Percentiles rank a stretch among this genome's conserved stretches.
Conservation (phyloP, 2,329 filamentous ascomycete species). For the Claviceps spartinae region DNA sequence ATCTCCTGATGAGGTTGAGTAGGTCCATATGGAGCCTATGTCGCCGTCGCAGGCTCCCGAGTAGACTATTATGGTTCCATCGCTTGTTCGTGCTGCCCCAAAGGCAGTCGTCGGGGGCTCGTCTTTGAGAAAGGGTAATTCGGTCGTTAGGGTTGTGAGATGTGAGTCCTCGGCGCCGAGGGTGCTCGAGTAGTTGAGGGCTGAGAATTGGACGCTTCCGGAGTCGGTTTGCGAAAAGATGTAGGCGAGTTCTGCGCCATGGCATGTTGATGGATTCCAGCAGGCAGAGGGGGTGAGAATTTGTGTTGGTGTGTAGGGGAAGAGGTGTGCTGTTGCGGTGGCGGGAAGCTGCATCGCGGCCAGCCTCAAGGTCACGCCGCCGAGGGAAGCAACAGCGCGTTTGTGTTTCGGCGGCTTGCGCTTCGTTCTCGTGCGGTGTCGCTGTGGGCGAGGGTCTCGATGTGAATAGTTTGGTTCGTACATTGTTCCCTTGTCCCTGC, state of each 20-base stretch:
- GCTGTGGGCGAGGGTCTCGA: neutral
- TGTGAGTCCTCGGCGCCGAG: constrained; percentile 32
- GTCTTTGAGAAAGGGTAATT: constrained; percentile 48
- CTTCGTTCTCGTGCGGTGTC: neutral
- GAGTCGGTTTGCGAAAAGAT: constrained; percentile 46
- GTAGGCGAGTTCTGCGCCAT: constrained; percentile 44
- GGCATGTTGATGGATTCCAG: constrained; percentile 26
- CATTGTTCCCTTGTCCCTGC: too few relatives aligned
- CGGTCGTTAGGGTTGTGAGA: constrained; percentile 37
- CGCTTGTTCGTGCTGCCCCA: constrained; percentile 49
- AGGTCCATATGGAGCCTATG: constrained; percentile 53
- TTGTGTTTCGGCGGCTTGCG: neutral
- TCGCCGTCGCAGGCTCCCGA: constrained; percentile 55
- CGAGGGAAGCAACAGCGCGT: neutral
- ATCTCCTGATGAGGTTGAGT: constrained; percentile 27
- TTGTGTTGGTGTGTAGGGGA: constrained; percentile 68
- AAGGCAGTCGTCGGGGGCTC: constrained; percentile 42
- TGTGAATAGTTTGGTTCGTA: too few relatives aligned
- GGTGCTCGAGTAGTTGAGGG: constrained; percentile 49
- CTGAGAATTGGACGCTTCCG: constrained; percentile 38
- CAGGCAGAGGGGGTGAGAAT: constrained; percentile 44
- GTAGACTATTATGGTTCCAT: constrained; percentile 60
- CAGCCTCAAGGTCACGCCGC: constrained; percentile 1
- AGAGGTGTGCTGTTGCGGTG: constrained; percentile 25
- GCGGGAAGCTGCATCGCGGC: constrained; percentile 2